A percentile compares a stretch with the other conserved stretches of the same genome.
These are phyloP conservation scores for Candida silvicultrix DNA, from an alignment of 805 yeast species.

Conservation along the genomic window DNA sequence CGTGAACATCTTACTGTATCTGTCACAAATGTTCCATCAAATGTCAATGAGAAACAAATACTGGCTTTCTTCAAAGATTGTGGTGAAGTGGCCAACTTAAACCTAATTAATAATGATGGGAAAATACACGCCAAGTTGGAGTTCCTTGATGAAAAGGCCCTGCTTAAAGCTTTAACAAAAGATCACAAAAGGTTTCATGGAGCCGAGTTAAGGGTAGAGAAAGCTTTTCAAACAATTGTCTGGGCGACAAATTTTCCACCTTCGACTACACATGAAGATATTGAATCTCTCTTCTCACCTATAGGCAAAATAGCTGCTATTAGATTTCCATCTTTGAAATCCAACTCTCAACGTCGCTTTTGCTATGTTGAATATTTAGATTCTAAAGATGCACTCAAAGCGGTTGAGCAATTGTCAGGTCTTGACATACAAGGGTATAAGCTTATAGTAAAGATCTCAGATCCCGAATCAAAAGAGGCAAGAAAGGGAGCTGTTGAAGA, in stretches of 20 bases:
- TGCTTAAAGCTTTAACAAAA: slow-evolving; percentile 55
- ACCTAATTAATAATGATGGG: slow-evolving; percentile 10
- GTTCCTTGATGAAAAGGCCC: slow-evolving; percentile 39
- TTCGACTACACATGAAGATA: slow-evolving; percentile 29
- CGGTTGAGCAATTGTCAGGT: slow-evolving; percentile 36
- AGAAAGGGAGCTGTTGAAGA: slow-evolving; percentile 43
- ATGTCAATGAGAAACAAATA: slow-evolving; percentile 33
- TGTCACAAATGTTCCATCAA: slow-evolving; percentile 41
- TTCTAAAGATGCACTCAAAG: slow-evolving; percentile 36
- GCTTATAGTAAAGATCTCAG: slow-evolving; percentile 55
- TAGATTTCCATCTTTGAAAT: slow-evolving; percentile 58
- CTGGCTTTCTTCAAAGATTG: slow-evolving; percentile 48
- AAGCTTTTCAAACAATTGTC: slow-evolving; percentile 43
- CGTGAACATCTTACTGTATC: slow-evolving; percentile 56
- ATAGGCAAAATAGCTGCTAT: slow-evolving; percentile 40
- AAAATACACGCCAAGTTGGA: slow-evolving; percentile 49
- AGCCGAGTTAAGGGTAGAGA: slow-evolving; percentile 36
- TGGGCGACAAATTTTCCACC: slow-evolving; percentile 79
- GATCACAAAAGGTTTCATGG: slow-evolving; percentile 42
- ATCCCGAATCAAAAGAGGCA: slow-evolving; percentile 38
- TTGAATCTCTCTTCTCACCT: slow-evolving; percentile 34
- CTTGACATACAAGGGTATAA: slow-evolving; percentile 29
- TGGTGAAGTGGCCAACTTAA: slow-evolving; percentile 43
- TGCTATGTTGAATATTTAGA: slow-evolving; percentile 60
- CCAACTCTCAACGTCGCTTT: slow-evolving; percentile 54